Conservation (phyloP, 1,284 basidiomycete genomes). For the Leccinum holopus region DNA sequence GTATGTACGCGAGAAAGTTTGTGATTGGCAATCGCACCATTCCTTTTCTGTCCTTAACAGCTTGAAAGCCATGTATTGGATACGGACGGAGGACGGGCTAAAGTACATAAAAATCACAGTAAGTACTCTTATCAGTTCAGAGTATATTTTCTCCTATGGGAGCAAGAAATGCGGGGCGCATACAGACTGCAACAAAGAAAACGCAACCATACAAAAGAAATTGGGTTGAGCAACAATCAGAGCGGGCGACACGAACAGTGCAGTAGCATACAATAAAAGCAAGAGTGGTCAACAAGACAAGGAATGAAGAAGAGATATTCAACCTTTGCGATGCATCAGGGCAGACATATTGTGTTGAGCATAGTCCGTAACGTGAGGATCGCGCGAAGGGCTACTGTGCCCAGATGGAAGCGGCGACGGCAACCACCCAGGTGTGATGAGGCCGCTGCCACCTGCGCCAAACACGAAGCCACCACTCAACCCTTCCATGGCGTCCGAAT, state of each 20-base stretch:
- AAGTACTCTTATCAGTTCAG: constrained; percentile 2
- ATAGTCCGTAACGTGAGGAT: constrained; percentile 28
- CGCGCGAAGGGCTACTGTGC: constrained; percentile 30
- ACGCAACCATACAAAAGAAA: constrained; percentile 18
- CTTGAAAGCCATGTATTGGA: not conserved
- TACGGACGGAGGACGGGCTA: not conserved
- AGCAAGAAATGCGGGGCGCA: constrained; percentile 16
- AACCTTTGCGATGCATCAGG: constrained; percentile 33
- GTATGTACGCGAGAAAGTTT: not conserved
- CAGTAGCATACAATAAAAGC: constrained; percentile 5
- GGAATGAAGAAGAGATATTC: constrained; percentile 5
- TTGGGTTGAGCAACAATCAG: constrained; percentile 8
- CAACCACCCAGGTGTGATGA: constrained; percentile 38
- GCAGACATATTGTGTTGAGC: constrained; percentile 28
- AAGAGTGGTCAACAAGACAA: constrained; percentile 5
- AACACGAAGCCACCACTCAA: constrained; percentile 80
- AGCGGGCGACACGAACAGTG: constrained; percentile 1
- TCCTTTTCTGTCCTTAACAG: not conserved
- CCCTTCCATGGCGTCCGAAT: constrained; percentile 72
- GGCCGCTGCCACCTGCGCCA: constrained; percentile 70
- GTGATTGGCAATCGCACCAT: not conserved
- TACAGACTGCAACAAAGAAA: constrained; percentile 9
- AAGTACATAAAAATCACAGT: not conserved
- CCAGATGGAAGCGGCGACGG: constrained; percentile 34
- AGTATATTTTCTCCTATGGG: constrained; percentile 13